phyloP scores from a whole-genome alignment of 345 rosid species.

The Moricandia arvensis region DNA sequence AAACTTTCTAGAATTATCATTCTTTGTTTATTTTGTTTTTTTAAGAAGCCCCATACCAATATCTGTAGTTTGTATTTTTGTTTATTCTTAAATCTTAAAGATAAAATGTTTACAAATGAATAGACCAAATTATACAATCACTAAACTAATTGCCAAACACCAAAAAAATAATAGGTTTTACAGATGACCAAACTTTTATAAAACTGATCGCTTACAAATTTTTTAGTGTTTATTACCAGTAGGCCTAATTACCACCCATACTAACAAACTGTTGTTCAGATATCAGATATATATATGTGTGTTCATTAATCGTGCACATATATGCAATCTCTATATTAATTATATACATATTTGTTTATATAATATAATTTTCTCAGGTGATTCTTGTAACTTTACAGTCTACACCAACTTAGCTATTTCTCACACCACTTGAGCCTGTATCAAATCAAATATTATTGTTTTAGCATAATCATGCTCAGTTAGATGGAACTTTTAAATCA shows the following conservation, averaged over 20 bases:
- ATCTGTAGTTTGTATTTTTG: not conserved
- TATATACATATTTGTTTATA: not conserved
- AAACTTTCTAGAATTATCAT: not conserved
- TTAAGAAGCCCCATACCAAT: not conserved
- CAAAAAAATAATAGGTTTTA: not conserved
- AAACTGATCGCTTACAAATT: not conserved
- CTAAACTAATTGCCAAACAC: not conserved
- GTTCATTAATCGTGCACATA: not conserved
- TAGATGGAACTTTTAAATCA: not conserved
- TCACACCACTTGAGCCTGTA: conserved; percentile 9
- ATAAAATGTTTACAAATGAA: not conserved
- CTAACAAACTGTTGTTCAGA: not conserved
- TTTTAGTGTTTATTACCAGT: not conserved
- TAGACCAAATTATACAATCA: not conserved
- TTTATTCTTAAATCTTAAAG: not conserved
- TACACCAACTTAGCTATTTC: conserved; percentile 7
- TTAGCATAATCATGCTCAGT: not conserved
- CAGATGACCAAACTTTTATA: not conserved
- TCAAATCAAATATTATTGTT: not conserved
- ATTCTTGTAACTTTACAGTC: conserved; percentile 10
- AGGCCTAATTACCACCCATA: not conserved
- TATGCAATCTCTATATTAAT: not conserved
- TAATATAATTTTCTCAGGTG: conserved; percentile 8
- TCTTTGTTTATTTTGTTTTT: not conserved
- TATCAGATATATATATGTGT: not conserved